A percentile compares a stretch with the other conserved stretches of the same genome.
Conservation (phyloP, 441 rosid species). For the Sinapis alba region DNA sequence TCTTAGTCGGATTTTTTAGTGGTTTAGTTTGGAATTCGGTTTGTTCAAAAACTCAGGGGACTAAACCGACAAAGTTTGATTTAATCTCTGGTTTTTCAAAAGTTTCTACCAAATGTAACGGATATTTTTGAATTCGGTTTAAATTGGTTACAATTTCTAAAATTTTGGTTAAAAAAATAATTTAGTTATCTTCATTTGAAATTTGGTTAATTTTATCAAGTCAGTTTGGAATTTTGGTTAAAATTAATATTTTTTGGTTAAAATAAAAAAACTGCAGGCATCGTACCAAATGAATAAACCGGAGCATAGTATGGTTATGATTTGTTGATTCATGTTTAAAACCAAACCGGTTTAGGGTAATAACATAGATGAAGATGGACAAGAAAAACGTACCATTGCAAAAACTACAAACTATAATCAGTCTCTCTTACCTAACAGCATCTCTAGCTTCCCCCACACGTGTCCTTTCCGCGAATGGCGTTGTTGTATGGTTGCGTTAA, state of each 20-base stretch:
- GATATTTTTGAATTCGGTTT: background rate
- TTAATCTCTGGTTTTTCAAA: no score
- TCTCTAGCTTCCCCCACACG: conserved; percentile 32
- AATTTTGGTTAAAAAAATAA: no score
- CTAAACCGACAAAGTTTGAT: no score
- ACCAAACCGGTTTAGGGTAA: background rate
- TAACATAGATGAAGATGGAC: background rate
- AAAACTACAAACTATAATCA: conserved; percentile 19
- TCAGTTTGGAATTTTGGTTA: no score
- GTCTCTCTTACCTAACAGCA: conserved; percentile 19
- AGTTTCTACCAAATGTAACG: background rate
- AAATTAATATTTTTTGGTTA: no score
- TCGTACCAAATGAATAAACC: background rate
- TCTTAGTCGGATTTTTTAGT: no score
- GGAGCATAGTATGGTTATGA: background rate
- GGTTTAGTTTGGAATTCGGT: no score
- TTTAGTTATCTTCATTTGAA: no score
- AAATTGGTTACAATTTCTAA: background rate
- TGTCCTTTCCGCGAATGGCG: conserved; percentile 29
- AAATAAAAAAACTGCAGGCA: background rate
- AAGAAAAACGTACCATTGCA: background rate
- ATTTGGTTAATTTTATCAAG: no score
- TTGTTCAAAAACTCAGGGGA: no score
- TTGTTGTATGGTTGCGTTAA: conserved; percentile 21
- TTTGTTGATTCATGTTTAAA: background rate